Base-by-base conservation (phyloP, 257 asterid genomes). In the Petrea volubilis region DNA sequence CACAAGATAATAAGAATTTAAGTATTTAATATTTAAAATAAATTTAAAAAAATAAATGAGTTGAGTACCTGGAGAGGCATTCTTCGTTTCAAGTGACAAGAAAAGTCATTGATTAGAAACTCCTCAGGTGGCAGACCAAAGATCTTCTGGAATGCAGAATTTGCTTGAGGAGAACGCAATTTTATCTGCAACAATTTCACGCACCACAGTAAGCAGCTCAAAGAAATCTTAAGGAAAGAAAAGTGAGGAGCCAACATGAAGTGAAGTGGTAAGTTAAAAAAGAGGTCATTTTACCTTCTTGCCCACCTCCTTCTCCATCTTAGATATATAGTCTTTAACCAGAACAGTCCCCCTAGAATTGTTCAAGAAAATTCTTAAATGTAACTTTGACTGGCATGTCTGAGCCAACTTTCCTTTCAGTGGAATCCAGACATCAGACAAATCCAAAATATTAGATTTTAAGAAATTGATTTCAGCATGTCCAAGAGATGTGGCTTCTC, bases 301-400 rank as follows among this genome's bases (percentile, higher is more conserved):
- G 53, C 98, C 98, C 38, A 95, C 96, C 77, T 95, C 99, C 87
- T 95, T 92, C 87, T 92, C 98, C 99, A 95, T 90, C 87, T 86
- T 95, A 23, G 88, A 77, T 66, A 95, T 44, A 82, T 90, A 92
- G 73, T 95, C 96, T 80, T 79, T 83, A 64, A 83, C 92, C 74
- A 84, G 91, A 80, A 87, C 88, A 73, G 77, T 77, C 41, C 97
- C 96, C 76, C 80, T 90, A 15, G 85, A 84, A 73, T 92, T 87
- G 77, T 95, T 86, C 88, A 95, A 87, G 81, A 92, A 92, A 64
- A 95, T 84, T 86, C 99, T 90, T 77, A 92, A 80, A 79, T 86
- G 98, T 72, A 95, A 71, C 87, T 88, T 90, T 24, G 99, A 95
- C 81, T 95, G 97, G 83, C 98, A 88, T 38, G 99, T 97, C 78